Evolutionary conservation across 2,329 filamentous ascomycete species (phyloP).

Genomic region (Cladosporium sp.): DNA sequence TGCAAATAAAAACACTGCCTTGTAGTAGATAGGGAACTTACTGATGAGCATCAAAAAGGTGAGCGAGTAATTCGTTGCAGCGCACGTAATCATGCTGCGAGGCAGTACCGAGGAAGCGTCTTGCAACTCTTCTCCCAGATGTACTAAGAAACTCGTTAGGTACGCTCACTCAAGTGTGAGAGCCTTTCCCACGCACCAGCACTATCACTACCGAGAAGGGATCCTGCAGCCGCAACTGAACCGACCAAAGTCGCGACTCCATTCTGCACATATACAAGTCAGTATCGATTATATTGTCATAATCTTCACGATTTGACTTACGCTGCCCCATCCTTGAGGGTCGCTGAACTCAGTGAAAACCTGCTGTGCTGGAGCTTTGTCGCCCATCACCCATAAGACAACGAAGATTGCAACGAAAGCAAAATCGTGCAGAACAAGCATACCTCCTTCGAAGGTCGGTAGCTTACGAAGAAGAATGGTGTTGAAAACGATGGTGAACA

Average conservation of each 20-base stretch:
- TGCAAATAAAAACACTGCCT: neutral
- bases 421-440: slow-evolving; percentile 16
- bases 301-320: no score
- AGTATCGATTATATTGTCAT: slow-evolving; percentile 21
- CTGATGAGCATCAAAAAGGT: slow-evolving; percentile 6
- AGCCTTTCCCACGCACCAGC: slow-evolving; percentile 1
- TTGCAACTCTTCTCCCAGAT: slow-evolving; percentile 19
- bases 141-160: neutral
- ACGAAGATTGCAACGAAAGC: slow-evolving; percentile 18
- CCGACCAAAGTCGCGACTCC: slow-evolving; percentile 15
- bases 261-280: neutral
- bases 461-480: slow-evolving; percentile 15
- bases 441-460: slow-evolving; percentile 15
- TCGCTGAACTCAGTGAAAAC: slow-evolving; percentile 34
- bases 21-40: neutral
- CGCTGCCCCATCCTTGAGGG: slow-evolving; percentile 36
- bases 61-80: slow-evolving; percentile 2
- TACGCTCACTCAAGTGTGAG: no score
- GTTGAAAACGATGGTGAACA: slow-evolving; percentile 18
- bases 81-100: slow-evolving; percentile 21
- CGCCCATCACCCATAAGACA: slow-evolving; percentile 16
- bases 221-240: slow-evolving; percentile 7
- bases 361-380: slow-evolving; percentile 20
- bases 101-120: slow-evolving; percentile 20
- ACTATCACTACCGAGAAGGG: slow-evolving; percentile 14